Base-by-base conservation (phyloP, 192 early-diverging fungal genomes). In the Coemansia sp. region DNA sequence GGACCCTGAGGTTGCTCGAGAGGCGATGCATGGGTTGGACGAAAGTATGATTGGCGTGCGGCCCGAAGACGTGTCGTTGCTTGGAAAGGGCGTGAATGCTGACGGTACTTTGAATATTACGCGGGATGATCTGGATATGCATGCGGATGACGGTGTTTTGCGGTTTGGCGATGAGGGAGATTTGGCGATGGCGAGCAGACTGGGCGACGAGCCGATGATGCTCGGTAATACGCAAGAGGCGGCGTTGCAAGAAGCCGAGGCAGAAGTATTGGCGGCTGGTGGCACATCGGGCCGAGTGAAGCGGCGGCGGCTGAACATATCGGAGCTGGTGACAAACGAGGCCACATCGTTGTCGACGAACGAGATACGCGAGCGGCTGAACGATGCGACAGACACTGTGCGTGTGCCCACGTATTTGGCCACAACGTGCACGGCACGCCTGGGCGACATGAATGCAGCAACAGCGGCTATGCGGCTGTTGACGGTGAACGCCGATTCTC, bases 1-100 rank as follows among this genome's bases (percentile, higher is more conserved):
- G 15, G 86, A 85, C 47, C 82, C 86, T 15, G 89, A 90, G 71
- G 56, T 83, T 19, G 87, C 74, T 4, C 83, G 89, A 49, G 88
- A 86, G 25, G 84, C 83, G 12, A 80, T 69, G 38, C 52, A 59
- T 10, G 79, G 83, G 3, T 43, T 70, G 21, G 67, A 76, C 27
- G 79, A 76, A 52, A 76, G 79, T 57, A 72, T 73, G 55, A 41
- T 53, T 21, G 77, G 72, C 17, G 45, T 67, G 12, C 70, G 60
- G 9, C 32, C 70, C 5, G 79, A 76, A 45, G 69, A 69, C 23
- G 9, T 70, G 27, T 78, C 67, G 57, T 67, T 65, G 67, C 82
- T 60, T 43, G 77, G 66, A 58, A 77, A 62, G 64, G 71, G 43
- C 19, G 24, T 54, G 11, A 62, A 24, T 48, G 58, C 48, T n/a